These are phyloP conservation scores for Fusarium sp. DNA, from an alignment of 2,329 filamentous ascomycete genomes.

Conservation along the genomic window DNA sequence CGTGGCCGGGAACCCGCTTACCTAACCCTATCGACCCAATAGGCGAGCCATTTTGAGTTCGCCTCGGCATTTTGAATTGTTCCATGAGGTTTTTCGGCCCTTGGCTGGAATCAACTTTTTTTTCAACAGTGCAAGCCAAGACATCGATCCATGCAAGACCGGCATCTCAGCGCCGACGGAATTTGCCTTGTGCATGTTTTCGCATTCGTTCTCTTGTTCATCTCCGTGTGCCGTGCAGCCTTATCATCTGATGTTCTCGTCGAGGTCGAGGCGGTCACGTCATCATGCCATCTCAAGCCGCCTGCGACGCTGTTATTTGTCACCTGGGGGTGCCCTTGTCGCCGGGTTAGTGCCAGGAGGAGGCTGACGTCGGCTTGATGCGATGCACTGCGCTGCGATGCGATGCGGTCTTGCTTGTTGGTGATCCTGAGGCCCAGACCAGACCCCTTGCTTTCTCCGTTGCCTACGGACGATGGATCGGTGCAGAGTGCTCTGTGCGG, in stretches of 20 bases:
- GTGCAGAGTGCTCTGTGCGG: neutral
- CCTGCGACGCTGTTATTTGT: neutral
- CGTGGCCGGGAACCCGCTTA: neutral
- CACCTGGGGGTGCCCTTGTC: neutral
- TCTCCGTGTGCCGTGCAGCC: constrained; percentile 4
- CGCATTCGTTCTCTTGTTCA: constrained; percentile 1
- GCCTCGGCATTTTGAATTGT: neutral
- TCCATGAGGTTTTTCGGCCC: neutral
- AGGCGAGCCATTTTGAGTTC: neutral
- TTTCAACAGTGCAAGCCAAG: neutral
- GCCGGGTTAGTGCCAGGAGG: neutral
- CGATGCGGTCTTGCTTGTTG: neutral
- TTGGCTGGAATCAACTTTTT: neutral
- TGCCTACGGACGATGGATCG: neutral
- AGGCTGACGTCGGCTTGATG: neutral
- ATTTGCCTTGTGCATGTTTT: constrained; percentile 1
- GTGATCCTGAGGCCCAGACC: neutral
- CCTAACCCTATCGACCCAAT: neutral
- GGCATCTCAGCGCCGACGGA: constrained; percentile 9
- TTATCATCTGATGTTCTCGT: neutral
- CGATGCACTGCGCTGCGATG: neutral
- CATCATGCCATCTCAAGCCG: constrained; percentile 24
- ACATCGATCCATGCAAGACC: constrained; percentile 1
- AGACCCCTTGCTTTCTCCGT: neutral
- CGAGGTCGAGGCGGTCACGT: constrained; percentile 6